These are phyloP conservation scores for Chlorella vulgaris DNA, from an alignment of 139 green algal species.

Conservation along the genomic window DNA sequence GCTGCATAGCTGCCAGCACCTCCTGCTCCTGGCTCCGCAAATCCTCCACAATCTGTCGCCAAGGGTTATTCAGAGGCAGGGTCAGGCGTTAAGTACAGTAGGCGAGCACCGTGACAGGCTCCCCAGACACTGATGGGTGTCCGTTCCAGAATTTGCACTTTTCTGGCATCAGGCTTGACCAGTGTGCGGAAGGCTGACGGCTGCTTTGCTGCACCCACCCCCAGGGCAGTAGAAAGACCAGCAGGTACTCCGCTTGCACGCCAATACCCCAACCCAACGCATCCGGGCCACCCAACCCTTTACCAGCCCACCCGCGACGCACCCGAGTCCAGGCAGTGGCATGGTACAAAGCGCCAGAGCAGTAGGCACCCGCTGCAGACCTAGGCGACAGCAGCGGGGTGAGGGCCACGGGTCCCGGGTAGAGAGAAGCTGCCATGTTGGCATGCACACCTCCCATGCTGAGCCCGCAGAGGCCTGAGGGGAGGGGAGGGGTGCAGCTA, in stretches of 20 bases:
- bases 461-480: conserved; percentile 73
- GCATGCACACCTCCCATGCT: conserved; percentile 92
- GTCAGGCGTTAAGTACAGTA: too few species aligned
- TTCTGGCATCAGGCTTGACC: too few species aligned
- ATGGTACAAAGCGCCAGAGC: conserved; percentile 71
- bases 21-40: conserved; percentile 17
- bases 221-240: too few species aligned
- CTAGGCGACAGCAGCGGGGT: conserved; percentile 79
- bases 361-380: conserved; percentile 78
- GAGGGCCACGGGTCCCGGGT: conserved; percentile 62
- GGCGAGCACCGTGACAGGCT: too few species aligned
- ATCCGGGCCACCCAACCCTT: too few species aligned
- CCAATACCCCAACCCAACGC: background rate
- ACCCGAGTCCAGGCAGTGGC: conserved; percentile 60
- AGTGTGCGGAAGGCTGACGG: too few species aligned
- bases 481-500: background rate
- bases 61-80: too few species aligned
- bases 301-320: too few species aligned
- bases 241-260: too few species aligned
- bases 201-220: too few species aligned
- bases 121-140: too few species aligned
- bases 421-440: conserved; percentile 79
- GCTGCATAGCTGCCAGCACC: conserved; percentile 12
- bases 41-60: conserved; percentile 23
- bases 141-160: too few species aligned